A percentile compares a stretch with the other conserved stretches of the same genome.
These are phyloP conservation scores for Nannochloris sp. DNA, from an alignment of 139 green algal species.

Conservation along the genomic window DNA sequence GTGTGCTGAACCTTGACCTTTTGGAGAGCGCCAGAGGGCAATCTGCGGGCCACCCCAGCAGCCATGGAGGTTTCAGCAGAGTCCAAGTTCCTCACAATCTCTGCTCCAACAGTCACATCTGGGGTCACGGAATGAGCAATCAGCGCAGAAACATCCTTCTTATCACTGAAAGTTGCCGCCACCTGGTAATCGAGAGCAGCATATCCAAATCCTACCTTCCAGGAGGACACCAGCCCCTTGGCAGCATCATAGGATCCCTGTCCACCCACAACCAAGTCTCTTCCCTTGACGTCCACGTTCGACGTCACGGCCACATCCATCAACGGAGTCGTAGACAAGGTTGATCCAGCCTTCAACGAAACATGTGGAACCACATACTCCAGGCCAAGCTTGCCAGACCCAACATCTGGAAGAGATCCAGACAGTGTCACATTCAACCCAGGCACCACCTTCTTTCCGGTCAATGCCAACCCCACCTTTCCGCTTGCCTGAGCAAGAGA, in stretches of 20 bases:
- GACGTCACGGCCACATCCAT: conserved; percentile 31
- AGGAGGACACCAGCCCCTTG: conserved; percentile 33
- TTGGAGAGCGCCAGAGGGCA: conserved; percentile 25
- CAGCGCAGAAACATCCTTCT: conserved; percentile 19
- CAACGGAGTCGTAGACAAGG: conserved; percentile 31
- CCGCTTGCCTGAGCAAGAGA: conserved; percentile 26
- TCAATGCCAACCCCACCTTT: conserved; percentile 23
- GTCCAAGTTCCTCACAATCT: conserved; percentile 23
- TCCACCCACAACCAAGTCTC: conserved; percentile 26
- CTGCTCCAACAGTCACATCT: conserved; percentile 26
- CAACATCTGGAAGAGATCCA: conserved; percentile 32
- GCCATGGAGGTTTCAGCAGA: conserved; percentile 12
- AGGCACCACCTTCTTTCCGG: conserved; percentile 27
- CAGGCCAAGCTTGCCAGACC: conserved; percentile 26
- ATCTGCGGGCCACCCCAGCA: conserved; percentile 2
- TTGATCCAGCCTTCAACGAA: conserved; percentile 21
- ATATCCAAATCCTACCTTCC: conserved; percentile 32
- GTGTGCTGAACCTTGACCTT: conserved; percentile 42
- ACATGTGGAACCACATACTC: conserved; percentile 40
- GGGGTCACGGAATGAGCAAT: conserved; percentile 28
- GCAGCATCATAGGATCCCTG: conserved; percentile 34
- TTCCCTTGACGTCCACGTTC: neutral
- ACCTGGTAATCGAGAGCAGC: conserved; percentile 37
- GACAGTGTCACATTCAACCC: conserved; percentile 26
- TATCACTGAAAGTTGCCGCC: conserved; percentile 18